Evolutionary conservation across 176 grass and related monocot species (phyloP), one percentile per base, ranked within the genome.

Genomic region (Puya raimondii): DNA sequence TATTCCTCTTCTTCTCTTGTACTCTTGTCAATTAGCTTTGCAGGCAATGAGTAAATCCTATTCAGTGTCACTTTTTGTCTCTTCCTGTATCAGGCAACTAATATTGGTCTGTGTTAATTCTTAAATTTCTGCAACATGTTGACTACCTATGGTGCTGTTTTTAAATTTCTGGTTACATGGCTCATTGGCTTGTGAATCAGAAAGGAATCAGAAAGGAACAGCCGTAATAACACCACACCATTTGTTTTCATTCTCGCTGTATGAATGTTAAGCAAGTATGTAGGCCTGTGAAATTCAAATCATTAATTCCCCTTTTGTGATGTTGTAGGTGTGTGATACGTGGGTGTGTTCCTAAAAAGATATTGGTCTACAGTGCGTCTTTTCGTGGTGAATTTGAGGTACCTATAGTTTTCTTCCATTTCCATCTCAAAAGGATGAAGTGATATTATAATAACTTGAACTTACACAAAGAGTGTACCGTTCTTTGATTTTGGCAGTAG

Each of bases 281-380:
- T 72, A 7, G 21, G 42, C 18, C n/a, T 72, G 16, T 7, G 23
- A 18, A 9, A 12, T 51, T 49, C 65, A 83, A 42, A 72, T 72
- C 18, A 42, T 64, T 12, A 64, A 26, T 50, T 33, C 48, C 11
- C 3, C 25, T 26, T 58, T 58, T 16, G 48, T 77, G 52, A 49
- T 69, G 18, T 42, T 69, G 33, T 81, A 97, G 93, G 50, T 97
- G 93, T 29, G 93, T 97, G 22, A 97, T 97, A 70, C 93, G 93
- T 58, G 93, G 93, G 42, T 97, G 93, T 49, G 93, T 97, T 18
- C 93, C 93, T 1, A 97, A 97, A 73, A 97, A 97, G 86, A 97
- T 97, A 47, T 70, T 97, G 7, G 93, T 97, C 48, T 97, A 97
- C 64, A 89, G 84, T 4, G 65, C 93, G 13, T 81, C 87, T 16